Evolutionary conservation across 192 early-diverging fungal species (phyloP), one percentile per base, ranked within the genome.

Genomic region (Chytriomyces hyalinus): DNA sequence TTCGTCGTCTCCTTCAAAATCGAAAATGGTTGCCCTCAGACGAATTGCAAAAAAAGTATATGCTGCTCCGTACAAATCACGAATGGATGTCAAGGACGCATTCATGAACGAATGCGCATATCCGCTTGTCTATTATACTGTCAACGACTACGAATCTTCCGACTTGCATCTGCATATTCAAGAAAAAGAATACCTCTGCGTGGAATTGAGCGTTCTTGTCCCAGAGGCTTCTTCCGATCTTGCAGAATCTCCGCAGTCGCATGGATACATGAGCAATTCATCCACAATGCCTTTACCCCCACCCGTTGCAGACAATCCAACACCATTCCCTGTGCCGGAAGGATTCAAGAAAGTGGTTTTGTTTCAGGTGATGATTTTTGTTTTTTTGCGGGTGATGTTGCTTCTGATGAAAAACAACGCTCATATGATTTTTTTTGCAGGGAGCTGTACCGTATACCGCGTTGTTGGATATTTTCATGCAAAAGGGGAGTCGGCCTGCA

Each of bases 81-180:
- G 93, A 64, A 94, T 97, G 91, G 94, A 95, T 83, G 86, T 93
- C 79, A 96, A 94, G 75, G 92, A 94, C 67, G 88, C 91, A 11
- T 91, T 93, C 63, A 93, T 93, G 84, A 86, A 88, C 77, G 95
- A 97, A 79, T 93, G 91, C 78, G 95, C 94, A 15, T 96, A 92
- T 80, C 95, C 95, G 6, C 80, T 93, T 76, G 93, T 97, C 47
- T 96, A 97, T 84, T 97, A 96, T 84, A 92, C 93, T 46, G 91
- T 95, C 66, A 94, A 96, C 82, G 94, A 97, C 86, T 97, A 91
- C 82, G 94, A 97, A 77, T 93, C 93, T 67, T 88, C 90, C 81
- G 93, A 95, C 81, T 88, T 95, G 72, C 93, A 97, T 83, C 86
- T 97, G 78, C 89, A 93, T 75, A 91, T 97, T 50, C 87, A 84